These are phyloP conservation scores for Coprinellus micaceus DNA, from an alignment of 768 basidiomycete genomes.

Conservation along the genomic window DNA sequence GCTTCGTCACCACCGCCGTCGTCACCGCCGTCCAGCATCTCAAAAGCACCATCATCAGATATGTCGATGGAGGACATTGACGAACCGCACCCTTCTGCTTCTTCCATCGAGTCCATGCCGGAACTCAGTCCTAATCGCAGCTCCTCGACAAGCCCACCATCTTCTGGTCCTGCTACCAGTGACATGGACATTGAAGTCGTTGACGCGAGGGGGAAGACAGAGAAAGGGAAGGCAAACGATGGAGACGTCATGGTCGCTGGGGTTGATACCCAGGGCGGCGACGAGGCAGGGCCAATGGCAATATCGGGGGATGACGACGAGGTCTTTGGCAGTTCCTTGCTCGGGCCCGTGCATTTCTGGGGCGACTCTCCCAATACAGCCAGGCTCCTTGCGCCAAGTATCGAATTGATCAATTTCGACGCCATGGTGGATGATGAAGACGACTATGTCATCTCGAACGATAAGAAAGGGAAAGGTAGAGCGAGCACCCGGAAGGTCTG, in stretches of 20 bases:
- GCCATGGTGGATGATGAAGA: slow-evolving; percentile 28
- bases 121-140: slow-evolving; percentile 58
- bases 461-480: slow-evolving; percentile 27
- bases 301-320: slow-evolving; percentile 26
- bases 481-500: slow-evolving; percentile 24
- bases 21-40: slow-evolving; percentile 2
- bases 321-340: slow-evolving; percentile 31
- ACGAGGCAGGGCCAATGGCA: slow-evolving; percentile 7
- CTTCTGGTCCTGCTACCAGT: slow-evolving; percentile 33
- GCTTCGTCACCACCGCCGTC: slow-evolving; percentile 1
- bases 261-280: slow-evolving; percentile 18
- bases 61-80: no score
- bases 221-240: slow-evolving; percentile 6
- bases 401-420: slow-evolving; percentile 33
- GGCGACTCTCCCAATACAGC: slow-evolving; percentile 30
- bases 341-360: slow-evolving; percentile 45
- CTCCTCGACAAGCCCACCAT: slow-evolving; percentile 60
- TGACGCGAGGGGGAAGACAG: slow-evolving; percentile 13
- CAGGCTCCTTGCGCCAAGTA: slow-evolving; percentile 35
- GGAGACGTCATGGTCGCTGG: slow-evolving; percentile 11
- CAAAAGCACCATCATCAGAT: neutral
- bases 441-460: slow-evolving; percentile 23
- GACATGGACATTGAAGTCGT: slow-evolving; percentile 32
- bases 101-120: slow-evolving; percentile 48
- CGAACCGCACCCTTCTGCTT: slow-evolving; percentile 27